phyloP scores from a whole-genome alignment of 2,329 filamentous ascomycete genomes.

The Colletotrichum sp. region DNA sequence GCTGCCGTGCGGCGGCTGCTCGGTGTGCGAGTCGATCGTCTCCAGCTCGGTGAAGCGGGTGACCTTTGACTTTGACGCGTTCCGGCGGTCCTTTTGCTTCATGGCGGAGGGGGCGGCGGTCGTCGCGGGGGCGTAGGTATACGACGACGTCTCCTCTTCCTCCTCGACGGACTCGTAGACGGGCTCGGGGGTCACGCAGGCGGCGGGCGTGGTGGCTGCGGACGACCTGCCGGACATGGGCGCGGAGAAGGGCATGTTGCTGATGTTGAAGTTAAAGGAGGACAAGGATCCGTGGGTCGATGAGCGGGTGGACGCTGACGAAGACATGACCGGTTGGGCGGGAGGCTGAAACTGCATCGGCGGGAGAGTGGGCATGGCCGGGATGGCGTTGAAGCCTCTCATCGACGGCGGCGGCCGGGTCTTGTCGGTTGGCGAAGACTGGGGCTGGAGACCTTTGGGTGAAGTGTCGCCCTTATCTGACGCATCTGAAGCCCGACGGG shows the following conservation, averaged over 20 bases:
- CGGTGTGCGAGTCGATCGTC: constrained; percentile 32
- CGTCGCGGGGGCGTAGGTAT: neutral
- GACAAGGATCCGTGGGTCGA: constrained; percentile 9
- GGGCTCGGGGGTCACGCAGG: constrained; percentile 16
- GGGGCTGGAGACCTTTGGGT: neutral
- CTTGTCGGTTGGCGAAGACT: neutral
- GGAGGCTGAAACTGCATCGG: constrained; percentile 5
- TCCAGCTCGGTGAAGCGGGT: constrained; percentile 35
- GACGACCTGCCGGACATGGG: constrained; percentile 19
- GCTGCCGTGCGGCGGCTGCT: neutral
- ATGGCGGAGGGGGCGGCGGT: neutral
- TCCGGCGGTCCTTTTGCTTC: constrained; percentile 25
- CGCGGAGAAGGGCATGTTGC: constrained; percentile 7
- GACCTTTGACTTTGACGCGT: constrained; percentile 25
- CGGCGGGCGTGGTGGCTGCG: constrained; percentile 17
- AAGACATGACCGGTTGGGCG: neutral
- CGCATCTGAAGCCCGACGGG: constrained; percentile 33
- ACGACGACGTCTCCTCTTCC: neutral
- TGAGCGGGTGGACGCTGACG: constrained; percentile 16
- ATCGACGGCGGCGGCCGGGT: constrained; percentile 33
- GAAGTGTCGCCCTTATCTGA: constrained; percentile 25
- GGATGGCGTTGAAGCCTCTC: constrained; percentile 33
- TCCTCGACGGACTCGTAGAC: constrained; percentile 14
- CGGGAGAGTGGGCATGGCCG: neutral
- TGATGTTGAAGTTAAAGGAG: constrained; percentile 19